phyloP scores from a whole-genome alignment of 495 filamentous ascomycete species.

The Cercophora newfieldiana region DNA sequence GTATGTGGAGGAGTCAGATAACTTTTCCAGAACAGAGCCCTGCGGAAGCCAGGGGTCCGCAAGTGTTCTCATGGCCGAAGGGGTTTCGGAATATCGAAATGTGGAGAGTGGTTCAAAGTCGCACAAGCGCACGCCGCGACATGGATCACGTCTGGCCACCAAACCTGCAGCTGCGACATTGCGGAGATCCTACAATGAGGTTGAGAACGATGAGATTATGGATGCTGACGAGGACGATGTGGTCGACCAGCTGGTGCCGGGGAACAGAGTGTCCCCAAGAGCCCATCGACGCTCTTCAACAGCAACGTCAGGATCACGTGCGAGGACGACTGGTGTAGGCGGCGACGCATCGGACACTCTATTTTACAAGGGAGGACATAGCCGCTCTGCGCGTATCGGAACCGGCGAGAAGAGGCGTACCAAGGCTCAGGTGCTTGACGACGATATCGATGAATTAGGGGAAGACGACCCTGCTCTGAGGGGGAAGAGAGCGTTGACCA shows the following conservation, averaged over 20 bases:
- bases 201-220: background rate
- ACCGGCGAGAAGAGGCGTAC: background rate
- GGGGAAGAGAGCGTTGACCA: background rate
- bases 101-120: background rate
- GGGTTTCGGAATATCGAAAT: background rate
- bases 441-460: background rate
- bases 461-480: background rate
- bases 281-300: too few relatives aligned
- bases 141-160: background rate
- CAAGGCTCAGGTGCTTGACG: background rate
- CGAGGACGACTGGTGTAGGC: background rate
- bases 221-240: background rate
- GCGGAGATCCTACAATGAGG: background rate
- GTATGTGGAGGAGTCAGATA: background rate
- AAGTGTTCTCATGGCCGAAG: background rate
- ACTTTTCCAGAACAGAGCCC: background rate
- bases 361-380: background rate
- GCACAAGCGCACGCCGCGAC: background rate
- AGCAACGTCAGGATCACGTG: background rate
- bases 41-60: background rate
- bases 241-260: too few relatives aligned
- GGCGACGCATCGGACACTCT: background rate
- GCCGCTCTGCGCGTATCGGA: background rate
- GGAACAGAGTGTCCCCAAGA: too few relatives aligned
- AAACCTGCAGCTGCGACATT: too few relatives aligned